Evolutionary conservation across 1,139 yeast genomes (phyloP).

Genomic region (Citeromyces siamensis): DNA sequence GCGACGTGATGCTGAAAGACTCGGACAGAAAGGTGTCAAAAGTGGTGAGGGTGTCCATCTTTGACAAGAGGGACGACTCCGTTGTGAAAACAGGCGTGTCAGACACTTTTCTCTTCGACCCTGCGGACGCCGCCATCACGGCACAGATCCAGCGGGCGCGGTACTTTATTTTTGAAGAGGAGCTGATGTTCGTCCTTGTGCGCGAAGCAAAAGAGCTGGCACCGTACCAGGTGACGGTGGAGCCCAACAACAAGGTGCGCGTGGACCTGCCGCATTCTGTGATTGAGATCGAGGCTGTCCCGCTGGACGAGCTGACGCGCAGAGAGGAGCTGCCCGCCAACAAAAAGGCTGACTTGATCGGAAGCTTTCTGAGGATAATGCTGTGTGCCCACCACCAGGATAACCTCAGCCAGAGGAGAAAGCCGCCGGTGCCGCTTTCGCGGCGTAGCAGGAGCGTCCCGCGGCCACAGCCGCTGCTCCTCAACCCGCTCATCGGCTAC

Average conservation of each 20-base stretch:
- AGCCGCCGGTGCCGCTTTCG: slow-evolving; percentile 30
- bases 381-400: slow-evolving; percentile 46
- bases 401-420: slow-evolving; percentile 33
- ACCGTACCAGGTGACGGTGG: slow-evolving; percentile 52
- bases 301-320: slow-evolving; percentile 28
- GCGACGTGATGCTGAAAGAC: slow-evolving; percentile 15
- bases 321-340: slow-evolving; percentile 5
- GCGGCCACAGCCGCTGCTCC: slow-evolving; percentile 30
- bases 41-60: slow-evolving; percentile 39
- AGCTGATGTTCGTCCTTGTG: slow-evolving; percentile 55
- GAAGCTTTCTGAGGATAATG: slow-evolving; percentile 42
- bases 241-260: slow-evolving; percentile 48
- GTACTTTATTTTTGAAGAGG: slow-evolving; percentile 76
- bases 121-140: slow-evolving; percentile 9
- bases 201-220: slow-evolving; percentile 65
- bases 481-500: slow-evolving; percentile 60
- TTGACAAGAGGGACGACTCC: slow-evolving; percentile 33
- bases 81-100: slow-evolving; percentile 23
- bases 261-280: slow-evolving; percentile 52
- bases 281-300: slow-evolving; percentile 57
- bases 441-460: slow-evolving; percentile 8
- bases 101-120: neutral
- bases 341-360: slow-evolving; percentile 37
- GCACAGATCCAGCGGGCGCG: slow-evolving; percentile 46
- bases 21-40: slow-evolving; percentile 21